Percentiles rank a stretch among this genome's conserved stretches.
Conservation (phyloP, 179 eudicot species). For the Silene coronaria region DNA sequence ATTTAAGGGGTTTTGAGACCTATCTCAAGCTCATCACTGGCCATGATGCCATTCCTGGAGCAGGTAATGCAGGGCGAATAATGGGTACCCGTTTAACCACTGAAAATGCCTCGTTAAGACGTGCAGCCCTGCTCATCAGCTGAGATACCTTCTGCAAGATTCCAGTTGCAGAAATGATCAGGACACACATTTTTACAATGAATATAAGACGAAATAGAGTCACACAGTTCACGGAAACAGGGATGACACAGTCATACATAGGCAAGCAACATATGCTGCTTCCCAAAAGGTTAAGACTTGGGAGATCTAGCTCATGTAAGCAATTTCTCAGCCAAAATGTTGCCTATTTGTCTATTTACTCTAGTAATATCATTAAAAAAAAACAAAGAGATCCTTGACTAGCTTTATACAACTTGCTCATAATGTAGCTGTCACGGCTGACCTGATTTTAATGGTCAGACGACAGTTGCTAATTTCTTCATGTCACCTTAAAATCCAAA, state of each 20-base stretch:
- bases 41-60: constrained; percentile 68
- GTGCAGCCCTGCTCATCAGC: constrained; percentile 81
- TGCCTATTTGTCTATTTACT: too few relatives aligned
- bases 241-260: background rate
- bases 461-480: background rate
- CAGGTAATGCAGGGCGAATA: constrained; percentile 74
- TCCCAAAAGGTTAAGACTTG: too few relatives aligned
- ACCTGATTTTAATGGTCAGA: background rate
- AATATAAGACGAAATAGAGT: background rate
- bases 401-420: background rate
- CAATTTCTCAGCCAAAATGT: too few relatives aligned
- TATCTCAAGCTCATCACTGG: constrained; percentile 73
- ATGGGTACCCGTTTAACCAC: constrained; percentile 90
- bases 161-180: background rate
- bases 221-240: background rate
- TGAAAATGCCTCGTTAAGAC: constrained; percentile 94
- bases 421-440: too few relatives aligned
- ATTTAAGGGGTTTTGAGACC: constrained; percentile 1
- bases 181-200: background rate
- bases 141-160: constrained; percentile 89
- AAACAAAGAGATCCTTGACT: background rate
- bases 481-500: background rate
- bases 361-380: too few relatives aligned
- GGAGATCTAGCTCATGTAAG: too few relatives aligned
- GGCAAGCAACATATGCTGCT: background rate